Conservation (phyloP, 257 asterid genomes). For the Anisodus acutangulus region DNA sequence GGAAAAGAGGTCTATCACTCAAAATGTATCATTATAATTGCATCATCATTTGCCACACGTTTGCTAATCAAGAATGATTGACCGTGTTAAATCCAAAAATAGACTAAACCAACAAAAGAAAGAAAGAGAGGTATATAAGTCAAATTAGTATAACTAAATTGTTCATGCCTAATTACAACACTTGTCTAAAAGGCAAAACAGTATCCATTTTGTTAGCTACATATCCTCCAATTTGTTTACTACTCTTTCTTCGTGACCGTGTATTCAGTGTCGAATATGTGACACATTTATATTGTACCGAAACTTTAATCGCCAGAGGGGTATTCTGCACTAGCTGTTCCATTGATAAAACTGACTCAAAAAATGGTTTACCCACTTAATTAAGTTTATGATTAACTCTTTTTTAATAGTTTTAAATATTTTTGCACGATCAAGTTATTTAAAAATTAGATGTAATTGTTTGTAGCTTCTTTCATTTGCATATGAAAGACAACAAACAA, state of each 20-base stretch:
- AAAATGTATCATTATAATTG: too few relatives aligned
- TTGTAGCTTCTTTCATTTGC: not conserved
- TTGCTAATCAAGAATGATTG: not conserved
- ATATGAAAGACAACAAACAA: too few relatives aligned
- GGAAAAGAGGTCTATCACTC: too few relatives aligned
- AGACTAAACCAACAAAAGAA: not conserved
- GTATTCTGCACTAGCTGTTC: too few relatives aligned
- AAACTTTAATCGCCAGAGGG: accelerated
- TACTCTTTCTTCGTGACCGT: not conserved
- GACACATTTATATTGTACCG: not conserved
- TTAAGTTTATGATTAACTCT: too few relatives aligned
- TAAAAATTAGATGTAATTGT: not conserved
- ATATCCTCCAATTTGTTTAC: not conserved
- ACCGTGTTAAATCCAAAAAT: not conserved
- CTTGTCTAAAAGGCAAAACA: constrained; percentile 9
- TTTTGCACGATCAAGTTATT: not conserved
- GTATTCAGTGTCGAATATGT: not conserved
- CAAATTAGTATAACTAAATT: not conserved
- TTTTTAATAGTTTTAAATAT: too few relatives aligned
- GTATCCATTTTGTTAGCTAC: not conserved
- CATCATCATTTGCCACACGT: too few relatives aligned
- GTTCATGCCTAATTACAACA: not conserved
- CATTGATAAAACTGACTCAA: too few relatives aligned
- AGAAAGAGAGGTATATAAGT: not conserved
- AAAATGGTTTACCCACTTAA: too few relatives aligned